phyloP scores from a whole-genome alignment of 805 yeast species.

The Phaffomyces antillensis region DNA sequence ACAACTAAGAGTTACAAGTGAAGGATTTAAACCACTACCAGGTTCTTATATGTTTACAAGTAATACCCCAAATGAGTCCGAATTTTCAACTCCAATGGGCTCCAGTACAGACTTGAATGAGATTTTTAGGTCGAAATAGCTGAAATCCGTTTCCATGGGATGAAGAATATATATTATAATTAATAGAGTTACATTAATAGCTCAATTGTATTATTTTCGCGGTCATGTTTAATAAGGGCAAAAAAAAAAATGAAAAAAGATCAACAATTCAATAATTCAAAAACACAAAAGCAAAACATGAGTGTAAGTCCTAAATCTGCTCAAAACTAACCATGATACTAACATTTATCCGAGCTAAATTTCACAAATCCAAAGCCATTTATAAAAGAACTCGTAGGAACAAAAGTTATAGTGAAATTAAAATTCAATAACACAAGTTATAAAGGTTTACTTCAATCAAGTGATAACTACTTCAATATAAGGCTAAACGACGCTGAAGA shows the following conservation, averaged over 20 bases:
- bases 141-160: too few species aligned
- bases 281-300: not conserved
- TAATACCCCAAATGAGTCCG: not conserved
- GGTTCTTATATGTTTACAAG: conserved; percentile 7
- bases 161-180: too few species aligned
- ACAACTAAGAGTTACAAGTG: conserved; percentile 4
- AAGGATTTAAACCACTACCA: conserved; percentile 13
- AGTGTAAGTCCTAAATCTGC: not conserved
- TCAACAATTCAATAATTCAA: not conserved
- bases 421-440: conserved; percentile 92
- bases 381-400: conserved; percentile 64
- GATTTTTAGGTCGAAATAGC: not conserved
- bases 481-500: conserved; percentile 61
- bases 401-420: conserved; percentile 66
- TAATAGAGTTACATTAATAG: too few species aligned
- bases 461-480: conserved; percentile 90
- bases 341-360: conserved; percentile 22
- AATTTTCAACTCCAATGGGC: not conserved
- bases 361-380: conserved; percentile 92
- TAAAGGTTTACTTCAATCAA: conserved; percentile 66
- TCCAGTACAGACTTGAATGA: not conserved
- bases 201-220: not conserved
- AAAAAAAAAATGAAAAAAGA: not conserved
- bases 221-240: not conserved
- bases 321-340: not conserved